Evolutionary conservation across 1,284 basidiomycete species (phyloP).

Genomic region (Bondarzewia mesenterica): DNA sequence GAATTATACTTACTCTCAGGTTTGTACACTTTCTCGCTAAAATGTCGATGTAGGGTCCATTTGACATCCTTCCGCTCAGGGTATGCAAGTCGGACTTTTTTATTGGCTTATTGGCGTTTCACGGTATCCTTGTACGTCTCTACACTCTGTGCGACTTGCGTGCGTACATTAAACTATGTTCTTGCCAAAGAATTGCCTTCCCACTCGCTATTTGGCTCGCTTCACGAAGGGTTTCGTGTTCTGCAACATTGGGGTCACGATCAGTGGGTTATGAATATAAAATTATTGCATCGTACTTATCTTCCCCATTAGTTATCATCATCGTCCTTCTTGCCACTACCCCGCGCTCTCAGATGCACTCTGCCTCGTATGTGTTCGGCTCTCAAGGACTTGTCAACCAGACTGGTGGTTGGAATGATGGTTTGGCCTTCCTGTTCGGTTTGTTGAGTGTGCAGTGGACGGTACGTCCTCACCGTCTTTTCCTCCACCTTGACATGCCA

Average conservation of each 20-base stretch:
- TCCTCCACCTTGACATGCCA: neutral
- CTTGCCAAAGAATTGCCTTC: constrained; percentile 63
- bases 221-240: constrained; percentile 82
- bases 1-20: constrained; percentile 25
- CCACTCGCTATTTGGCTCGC: constrained; percentile 72
- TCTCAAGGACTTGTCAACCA: constrained; percentile 60
- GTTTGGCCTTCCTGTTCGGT: constrained; percentile 83
- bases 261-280: constrained; percentile 31
- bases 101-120: constrained; percentile 58
- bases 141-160: neutral
- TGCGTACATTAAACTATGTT: neutral
- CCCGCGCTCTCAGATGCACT: constrained; percentile 73
- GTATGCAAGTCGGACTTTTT: constrained; percentile 75
- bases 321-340: constrained; percentile 80
- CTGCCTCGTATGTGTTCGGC: constrained; percentile 76
- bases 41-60: too few relatives aligned
- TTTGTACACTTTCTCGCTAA: neutral
- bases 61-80: constrained; percentile 32
- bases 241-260: constrained; percentile 74
- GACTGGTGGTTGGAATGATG: constrained; percentile 75
- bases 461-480: constrained; percentile 40
- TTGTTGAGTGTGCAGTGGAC: constrained; percentile 90
- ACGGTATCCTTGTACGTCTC: constrained; percentile 53
- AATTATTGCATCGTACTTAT: neutral
- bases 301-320: constrained; percentile 53